Evolutionary conservation across 2,329 filamentous ascomycete species (phyloP).

Genomic region (Talaromyces rugulosus): DNA sequence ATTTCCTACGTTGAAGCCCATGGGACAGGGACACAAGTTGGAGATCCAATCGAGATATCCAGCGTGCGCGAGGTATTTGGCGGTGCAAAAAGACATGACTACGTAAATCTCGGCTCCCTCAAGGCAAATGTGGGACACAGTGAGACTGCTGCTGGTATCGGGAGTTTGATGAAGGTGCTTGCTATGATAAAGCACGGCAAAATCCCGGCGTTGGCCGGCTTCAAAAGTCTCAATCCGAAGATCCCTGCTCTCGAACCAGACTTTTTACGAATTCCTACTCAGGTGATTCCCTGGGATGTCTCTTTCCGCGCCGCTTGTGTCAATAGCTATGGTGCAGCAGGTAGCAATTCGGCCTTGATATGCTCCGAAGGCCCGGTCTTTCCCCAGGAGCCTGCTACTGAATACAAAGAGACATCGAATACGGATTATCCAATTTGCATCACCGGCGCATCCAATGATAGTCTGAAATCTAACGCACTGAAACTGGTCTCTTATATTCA

Average conservation of each 20-base stretch:
- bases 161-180: slow-evolving; percentile 37
- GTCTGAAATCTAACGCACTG: background rate
- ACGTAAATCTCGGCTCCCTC: slow-evolving; percentile 18
- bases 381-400: background rate
- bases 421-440: background rate
- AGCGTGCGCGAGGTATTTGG: slow-evolving; percentile 11
- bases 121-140: slow-evolving; percentile 20
- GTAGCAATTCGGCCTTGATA: slow-evolving; percentile 5
- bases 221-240: slow-evolving; percentile 17
- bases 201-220: slow-evolving; percentile 35
- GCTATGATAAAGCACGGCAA: slow-evolving; percentile 42
- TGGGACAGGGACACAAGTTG: slow-evolving; percentile 31
- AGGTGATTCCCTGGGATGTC: slow-evolving; percentile 17
- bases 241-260: slow-evolving; percentile 14
- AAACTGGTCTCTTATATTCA: slow-evolving; percentile 1
- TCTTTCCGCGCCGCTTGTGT: slow-evolving; percentile 4
- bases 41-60: slow-evolving; percentile 19
- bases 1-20: slow-evolving; percentile 36
- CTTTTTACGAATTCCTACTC: slow-evolving; percentile 13
- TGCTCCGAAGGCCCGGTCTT: background rate
- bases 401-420: too few species aligned
- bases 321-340: slow-evolving; percentile 5
- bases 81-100: background rate
- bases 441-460: background rate
- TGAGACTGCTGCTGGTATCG: slow-evolving; percentile 36